Percentiles rank a stretch among this genome's conserved stretches.
Evolutionary conservation across 1,284 basidiomycete species (phyloP).

Genomic region (Microbotryum silenes-acaulis): DNA sequence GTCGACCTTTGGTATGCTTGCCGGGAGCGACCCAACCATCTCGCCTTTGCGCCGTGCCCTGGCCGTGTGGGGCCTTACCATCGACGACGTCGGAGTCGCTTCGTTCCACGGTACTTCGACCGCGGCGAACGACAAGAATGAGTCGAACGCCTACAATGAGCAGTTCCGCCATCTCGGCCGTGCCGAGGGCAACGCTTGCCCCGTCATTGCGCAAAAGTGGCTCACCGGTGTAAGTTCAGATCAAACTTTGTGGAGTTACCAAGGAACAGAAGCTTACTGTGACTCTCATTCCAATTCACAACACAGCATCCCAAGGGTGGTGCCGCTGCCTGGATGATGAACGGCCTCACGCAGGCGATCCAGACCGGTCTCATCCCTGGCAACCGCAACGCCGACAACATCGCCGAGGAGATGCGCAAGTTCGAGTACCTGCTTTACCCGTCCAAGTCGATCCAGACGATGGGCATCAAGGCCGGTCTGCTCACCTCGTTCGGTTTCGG

Average conservation of each 20-base stretch:
- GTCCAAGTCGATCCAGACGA: conserved; percentile 83
- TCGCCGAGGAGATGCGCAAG: conserved; percentile 83
- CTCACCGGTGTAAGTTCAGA: conserved; percentile 52
- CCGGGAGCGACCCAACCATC: conserved; percentile 73
- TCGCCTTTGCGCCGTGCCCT: conserved; percentile 88
- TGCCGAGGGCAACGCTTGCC: conserved; percentile 87
- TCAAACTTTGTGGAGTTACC: neutral
- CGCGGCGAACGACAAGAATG: conserved; percentile 96
- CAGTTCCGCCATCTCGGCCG: conserved; percentile 81
- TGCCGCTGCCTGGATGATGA: conserved; percentile 92
- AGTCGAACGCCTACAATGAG: conserved; percentile 93
- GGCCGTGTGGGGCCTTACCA: conserved; percentile 89
- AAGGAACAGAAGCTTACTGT: neutral
- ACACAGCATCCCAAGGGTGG: conserved; percentile 84
- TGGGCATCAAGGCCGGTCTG: conserved; percentile 59
- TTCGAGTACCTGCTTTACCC: conserved; percentile 93
- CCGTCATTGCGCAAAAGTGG: conserved; percentile 95
- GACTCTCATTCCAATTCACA: neutral
- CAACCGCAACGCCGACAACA: conserved; percentile 69
- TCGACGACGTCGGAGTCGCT: conserved; percentile 68
- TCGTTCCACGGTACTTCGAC: conserved; percentile 89
- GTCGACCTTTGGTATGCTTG: conserved; percentile 77
- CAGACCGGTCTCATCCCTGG: conserved; percentile 86
- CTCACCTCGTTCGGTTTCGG: conserved; percentile 97
- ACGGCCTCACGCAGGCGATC: conserved; percentile 82